Evolutionary conservation across 495 filamentous ascomycete genomes (phyloP), one percentile per base, ranked within the genome.

Genomic region (Aspergillus sclerotioniger): DNA sequence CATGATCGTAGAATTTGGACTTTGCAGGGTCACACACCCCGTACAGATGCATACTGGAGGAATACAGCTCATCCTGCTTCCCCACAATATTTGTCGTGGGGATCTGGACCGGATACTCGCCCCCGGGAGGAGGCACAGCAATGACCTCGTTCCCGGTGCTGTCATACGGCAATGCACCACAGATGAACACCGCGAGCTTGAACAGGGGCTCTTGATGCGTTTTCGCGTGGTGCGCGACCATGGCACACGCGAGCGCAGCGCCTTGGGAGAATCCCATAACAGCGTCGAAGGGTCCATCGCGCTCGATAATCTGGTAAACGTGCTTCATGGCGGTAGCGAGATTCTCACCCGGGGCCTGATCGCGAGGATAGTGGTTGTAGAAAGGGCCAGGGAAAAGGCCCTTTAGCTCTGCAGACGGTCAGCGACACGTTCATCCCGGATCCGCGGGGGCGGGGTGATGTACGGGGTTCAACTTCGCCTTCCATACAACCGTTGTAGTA

Each of bases 221-320:
- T 45, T 72, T 63, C n/a, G 63, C 66, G 43, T 76, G 70, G 29
- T 75, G 66, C 7, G 65, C 56, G 17, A 81, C 61, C 19, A 79
- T 55, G 2, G 65, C 62, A 6, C 62, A 67, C 8, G 74, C 74
- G 0, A 80, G 66, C 1, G 70, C 73, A 3, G 67, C 76, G 32
- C 77, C 77, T 45, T 80, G 75, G 8, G 74, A 77, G 61, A 79
- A 80, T 8, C 73, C 76, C 53, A 80, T 71, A 8, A 80, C 69
- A 2, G 61, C 77, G 32, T 80, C 77, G 51, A 79, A 80, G n/a
- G 77, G 77, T 7, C 75, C 75, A 15, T 76, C 57, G 3, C 52
- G 59, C 9, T 67, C 56, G 17, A 79, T 71, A 8, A 68, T 61
- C n/a, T 64, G 57, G 12, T 66, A 21, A 17, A 65, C 63, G 47